These are phyloP conservation scores for Diplodia intermedia DNA, from an alignment of 2,329 filamentous ascomycete species.

Conservation along the genomic window DNA sequence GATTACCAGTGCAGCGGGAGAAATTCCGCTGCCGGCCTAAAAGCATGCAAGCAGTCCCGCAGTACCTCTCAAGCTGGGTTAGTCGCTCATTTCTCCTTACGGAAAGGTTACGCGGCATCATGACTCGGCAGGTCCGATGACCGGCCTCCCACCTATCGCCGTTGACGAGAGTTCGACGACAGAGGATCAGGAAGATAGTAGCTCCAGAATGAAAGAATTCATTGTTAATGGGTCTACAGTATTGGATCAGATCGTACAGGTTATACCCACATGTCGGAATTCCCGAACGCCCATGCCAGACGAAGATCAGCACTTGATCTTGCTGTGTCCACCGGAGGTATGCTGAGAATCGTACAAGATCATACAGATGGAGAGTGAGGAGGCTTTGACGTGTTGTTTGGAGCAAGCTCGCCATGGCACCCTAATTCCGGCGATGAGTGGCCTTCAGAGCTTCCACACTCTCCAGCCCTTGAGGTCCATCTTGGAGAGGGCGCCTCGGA, in stretches of 20 bases:
- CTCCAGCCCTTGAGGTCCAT: conserved; percentile 65
- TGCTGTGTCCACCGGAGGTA: not conserved
- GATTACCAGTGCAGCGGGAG: conserved; percentile 16
- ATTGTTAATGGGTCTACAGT: not conserved
- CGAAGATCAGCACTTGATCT: conserved; percentile 25
- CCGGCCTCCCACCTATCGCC: not conserved
- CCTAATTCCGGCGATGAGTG: not conserved
- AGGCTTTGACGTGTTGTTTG: not conserved
- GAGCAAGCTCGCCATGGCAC: not conserved
- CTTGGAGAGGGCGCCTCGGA: conserved; percentile 71
- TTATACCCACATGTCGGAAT: not conserved
- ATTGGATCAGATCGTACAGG: not conserved
- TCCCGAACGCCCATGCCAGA: not conserved
- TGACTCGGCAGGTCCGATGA: conserved; percentile 26
- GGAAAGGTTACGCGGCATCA: conserved; percentile 13
- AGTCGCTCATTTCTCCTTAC: not conserved
- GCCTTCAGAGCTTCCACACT: conserved; percentile 62
- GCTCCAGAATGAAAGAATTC: not conserved
- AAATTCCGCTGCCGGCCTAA: conserved; percentile 7
- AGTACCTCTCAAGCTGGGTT: not conserved
- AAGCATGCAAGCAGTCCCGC: conserved; percentile 1
- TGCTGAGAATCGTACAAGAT: not conserved
- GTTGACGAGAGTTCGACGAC: not conserved
- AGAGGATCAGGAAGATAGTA: not conserved
- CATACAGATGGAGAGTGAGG: not conserved